Base-by-base conservation (phyloP, 441 rosid genomes). In the Sinapis alba region DNA sequence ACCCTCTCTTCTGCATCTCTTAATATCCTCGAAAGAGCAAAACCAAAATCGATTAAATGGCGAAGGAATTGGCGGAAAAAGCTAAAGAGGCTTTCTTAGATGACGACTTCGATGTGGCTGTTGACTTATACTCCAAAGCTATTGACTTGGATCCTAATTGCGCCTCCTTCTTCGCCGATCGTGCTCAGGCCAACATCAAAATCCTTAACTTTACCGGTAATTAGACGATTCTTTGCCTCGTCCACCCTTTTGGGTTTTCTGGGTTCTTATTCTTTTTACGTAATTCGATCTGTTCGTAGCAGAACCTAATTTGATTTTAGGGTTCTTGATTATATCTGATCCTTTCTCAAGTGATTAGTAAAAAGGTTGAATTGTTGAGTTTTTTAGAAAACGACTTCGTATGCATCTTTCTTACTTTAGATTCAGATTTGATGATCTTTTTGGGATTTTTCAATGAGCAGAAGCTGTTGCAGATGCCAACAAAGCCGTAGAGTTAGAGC, bases 381-480 rank as follows among this genome's bases (percentile, higher is more conserved):
- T n/a, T n/a, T n/a, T n/a, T n/a, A n/a, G n/a, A n/a, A n/a, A n/a
- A n/a, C n/a, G n/a, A n/a, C n/a, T n/a, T n/a, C n/a, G n/a, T n/a
- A n/a, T n/a, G n/a, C n/a, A n/a, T n/a, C n/a, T n/a, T n/a, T n/a
- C n/a, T n/a, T n/a, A n/a, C n/a, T n/a, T n/a, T 41, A 13, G 18
- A 38, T 65, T 43, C 10, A 28, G 38, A 16, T 64, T 6, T 72
- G 58, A 66, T 77, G 27, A 43, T 59, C 8, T 12, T 67, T 61
- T 21, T 32, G 58, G 63, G 5, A 2, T 53, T 41, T 68, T 10
- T 47, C 12, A 6, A 32, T 43, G 84, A 78, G 71, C 84, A 87
- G 91, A 85, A 69, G 91, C 89, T 58, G 81, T 85, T 77, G 78
- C 68, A 15, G 91, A 87, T 81, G 83, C 87, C 0, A 82, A 78